Base-by-base conservation (phyloP, 2,329 filamentous ascomycete genomes). In the Fusarium illudens region DNA sequence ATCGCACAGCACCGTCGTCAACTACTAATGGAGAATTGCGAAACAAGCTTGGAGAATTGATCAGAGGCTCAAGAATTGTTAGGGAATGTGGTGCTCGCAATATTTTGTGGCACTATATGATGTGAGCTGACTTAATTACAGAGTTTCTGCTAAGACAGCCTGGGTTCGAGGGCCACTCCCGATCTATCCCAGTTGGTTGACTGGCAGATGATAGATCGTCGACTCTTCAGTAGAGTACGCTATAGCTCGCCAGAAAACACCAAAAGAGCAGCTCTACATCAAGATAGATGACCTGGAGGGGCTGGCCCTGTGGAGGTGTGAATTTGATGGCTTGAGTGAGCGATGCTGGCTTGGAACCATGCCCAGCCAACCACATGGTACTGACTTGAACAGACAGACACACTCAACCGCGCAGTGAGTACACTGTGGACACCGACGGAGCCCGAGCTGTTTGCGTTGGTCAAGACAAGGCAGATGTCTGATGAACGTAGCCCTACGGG, bases 41-140 rank as follows among this genome's bases (percentile, higher is more conserved):
- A 8, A 13, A 9, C 30, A 49, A 30, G 33, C n/a, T 10, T 33
- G 42, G 10, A 36, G 19, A 9, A 20, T 5, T 19, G 17, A 42
- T 7, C 22, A 5, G 11, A 19, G 32, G 29, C 46, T 58, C 9
- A n/a, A n/a, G 34, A 33, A 19, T 8, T 49, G 11, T 30, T 22
- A 25, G 25, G 68, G 19, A 63, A 67, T 48, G 12, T 20, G 3
- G 68, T 22, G 70, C 68, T 3, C 54, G 51, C 3, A 62, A 62
- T 3, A 53, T 70, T 6, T 34, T 71, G 10, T 58, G 69, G 11
- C 69, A 74, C 25, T 56, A 65, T 4, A 30, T 66, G n/a, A 39
- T 74, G 27, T 71, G 74, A 32, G 69, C 62, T 15, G 73, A 64
- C 17, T 11, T 70, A 11, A 17, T 54, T 19, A 37, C 59, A n/a